Evolutionary conservation across 768 basidiomycete species (phyloP).

Genomic region (Strobilomyces dryophilus): DNA sequence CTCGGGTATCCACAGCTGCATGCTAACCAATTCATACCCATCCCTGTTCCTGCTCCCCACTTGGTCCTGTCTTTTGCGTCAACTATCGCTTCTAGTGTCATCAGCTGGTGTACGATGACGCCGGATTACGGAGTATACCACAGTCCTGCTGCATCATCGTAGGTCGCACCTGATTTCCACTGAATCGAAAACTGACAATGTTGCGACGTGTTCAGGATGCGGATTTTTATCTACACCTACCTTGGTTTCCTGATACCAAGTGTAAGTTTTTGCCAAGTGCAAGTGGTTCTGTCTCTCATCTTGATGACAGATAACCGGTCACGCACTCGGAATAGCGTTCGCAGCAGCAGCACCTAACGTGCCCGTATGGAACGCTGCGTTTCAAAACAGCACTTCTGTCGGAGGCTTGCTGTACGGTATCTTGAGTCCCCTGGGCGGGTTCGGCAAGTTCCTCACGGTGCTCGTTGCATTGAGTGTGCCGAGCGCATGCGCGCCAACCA

Average conservation of each 20-base stretch:
- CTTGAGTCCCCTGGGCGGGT: constrained; percentile 37
- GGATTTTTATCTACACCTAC: constrained; percentile 45
- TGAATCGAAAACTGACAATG: neutral
- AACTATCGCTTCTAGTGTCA: constrained; percentile 39
- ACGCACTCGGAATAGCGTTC: constrained; percentile 45
- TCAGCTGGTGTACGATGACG: constrained; percentile 42
- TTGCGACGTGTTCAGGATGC: constrained; percentile 18
- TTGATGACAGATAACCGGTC: constrained; percentile 32
- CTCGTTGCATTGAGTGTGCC: constrained; percentile 51
- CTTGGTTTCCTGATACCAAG: constrained; percentile 40
- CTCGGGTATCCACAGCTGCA: too few species aligned
- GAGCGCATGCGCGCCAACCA: constrained; percentile 54
- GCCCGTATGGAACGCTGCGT: too few species aligned
- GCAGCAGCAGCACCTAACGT: constrained; percentile 33
- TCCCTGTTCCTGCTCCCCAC: constrained; percentile 30
- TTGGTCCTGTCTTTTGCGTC: constrained; percentile 42
- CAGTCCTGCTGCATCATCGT: constrained; percentile 48
- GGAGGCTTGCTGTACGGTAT: constrained; percentile 42
- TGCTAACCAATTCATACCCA: constrained; percentile 4
- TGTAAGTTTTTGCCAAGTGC: constrained; percentile 24
- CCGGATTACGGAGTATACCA: constrained; percentile 42
- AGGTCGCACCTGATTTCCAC: constrained; percentile 4
- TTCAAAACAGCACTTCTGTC: constrained; percentile 9
- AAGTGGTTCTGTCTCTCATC: neutral
- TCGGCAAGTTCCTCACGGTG: constrained; percentile 45